Evolutionary conservation across 1,139 yeast species (phyloP).

Genomic region (Hemisphaericaspora subhashii): DNA sequence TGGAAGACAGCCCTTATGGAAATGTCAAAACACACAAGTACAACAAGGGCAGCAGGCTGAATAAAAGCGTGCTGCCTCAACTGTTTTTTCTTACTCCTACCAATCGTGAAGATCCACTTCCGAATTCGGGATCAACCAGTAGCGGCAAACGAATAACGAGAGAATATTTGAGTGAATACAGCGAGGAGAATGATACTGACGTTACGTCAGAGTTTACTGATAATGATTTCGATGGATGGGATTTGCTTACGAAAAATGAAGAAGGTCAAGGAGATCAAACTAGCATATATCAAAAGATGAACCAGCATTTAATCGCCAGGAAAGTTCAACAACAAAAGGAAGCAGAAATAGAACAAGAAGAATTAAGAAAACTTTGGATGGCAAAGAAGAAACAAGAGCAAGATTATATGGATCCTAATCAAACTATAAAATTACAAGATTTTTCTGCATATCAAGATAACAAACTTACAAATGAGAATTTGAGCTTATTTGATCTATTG

Average conservation of each 20-base stretch:
- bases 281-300: constrained; percentile 30
- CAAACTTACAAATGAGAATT: constrained; percentile 18
- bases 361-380: constrained; percentile 17
- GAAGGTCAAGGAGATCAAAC: constrained; percentile 27
- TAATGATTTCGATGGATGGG: constrained; percentile 44
- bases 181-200: constrained; percentile 43
- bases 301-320: constrained; percentile 23
- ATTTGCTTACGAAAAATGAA: constrained; percentile 28
- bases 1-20: constrained; percentile 7
- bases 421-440: constrained; percentile 34
- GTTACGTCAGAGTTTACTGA: constrained; percentile 42
- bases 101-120: constrained; percentile 8
- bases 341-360: constrained; percentile 39
- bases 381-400: constrained; percentile 16
- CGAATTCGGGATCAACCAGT: constrained; percentile 7
- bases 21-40: constrained; percentile 1
- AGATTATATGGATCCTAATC: constrained; percentile 18
- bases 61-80: constrained; percentile 9
- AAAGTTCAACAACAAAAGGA: constrained; percentile 30
- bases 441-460: constrained; percentile 19
- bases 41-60: background rate
- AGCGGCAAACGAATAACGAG: constrained; percentile 13
- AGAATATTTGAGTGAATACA: constrained; percentile 33
- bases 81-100: constrained; percentile 14
- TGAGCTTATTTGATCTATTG: constrained; percentile 25